Conservation (phyloP, 495 filamentous ascomycete genomes). For the Penicillium maclennaniae region DNA sequence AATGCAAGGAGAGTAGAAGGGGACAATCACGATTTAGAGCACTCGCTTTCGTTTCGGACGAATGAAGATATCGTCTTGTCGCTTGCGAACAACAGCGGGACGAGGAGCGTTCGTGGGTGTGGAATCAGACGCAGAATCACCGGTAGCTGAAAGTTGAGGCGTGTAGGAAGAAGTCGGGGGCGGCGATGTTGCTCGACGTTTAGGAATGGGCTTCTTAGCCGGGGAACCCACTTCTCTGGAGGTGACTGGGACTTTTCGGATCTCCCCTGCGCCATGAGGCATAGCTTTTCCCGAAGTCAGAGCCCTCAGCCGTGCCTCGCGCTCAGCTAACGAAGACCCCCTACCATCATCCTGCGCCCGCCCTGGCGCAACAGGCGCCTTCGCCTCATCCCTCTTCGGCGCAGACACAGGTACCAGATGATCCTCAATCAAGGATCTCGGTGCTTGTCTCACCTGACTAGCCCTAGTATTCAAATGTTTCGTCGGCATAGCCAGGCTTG, state of each 20-base stretch:
- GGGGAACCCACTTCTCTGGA: slow-evolving; percentile 5
- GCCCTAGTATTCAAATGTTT: slow-evolving; percentile 38
- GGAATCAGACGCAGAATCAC: background rate
- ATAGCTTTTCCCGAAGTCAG: slow-evolving; percentile 23
- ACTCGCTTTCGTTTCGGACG: slow-evolving; percentile 37
- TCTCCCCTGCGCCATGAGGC: slow-evolving; percentile 1
- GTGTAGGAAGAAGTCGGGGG: background rate
- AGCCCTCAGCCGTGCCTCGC: slow-evolving; percentile 29
- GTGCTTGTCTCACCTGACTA: slow-evolving; percentile 36
- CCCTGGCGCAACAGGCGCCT: slow-evolving; percentile 21
- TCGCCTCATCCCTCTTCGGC: slow-evolving; percentile 2
- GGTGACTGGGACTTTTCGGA: background rate
- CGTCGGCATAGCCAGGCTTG: slow-evolving; percentile 35
- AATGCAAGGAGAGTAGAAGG: background rate
- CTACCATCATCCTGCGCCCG: slow-evolving; percentile 1
- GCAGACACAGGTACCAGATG: slow-evolving; percentile 32
- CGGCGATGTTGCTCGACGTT: slow-evolving; percentile 13
- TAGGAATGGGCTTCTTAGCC: slow-evolving; percentile 1
- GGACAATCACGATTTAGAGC: slow-evolving; percentile 9
- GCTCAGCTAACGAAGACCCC: slow-evolving; percentile 22
- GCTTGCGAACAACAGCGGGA: slow-evolving; percentile 27
- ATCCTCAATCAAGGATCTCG: slow-evolving; percentile 40
- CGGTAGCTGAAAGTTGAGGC: background rate
- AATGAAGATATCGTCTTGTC: slow-evolving; percentile 38
- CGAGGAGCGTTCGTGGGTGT: slow-evolving; percentile 3